phyloP scores from a whole-genome alignment of 768 basidiomycete species.

The Cubamyces sp. region DNA sequence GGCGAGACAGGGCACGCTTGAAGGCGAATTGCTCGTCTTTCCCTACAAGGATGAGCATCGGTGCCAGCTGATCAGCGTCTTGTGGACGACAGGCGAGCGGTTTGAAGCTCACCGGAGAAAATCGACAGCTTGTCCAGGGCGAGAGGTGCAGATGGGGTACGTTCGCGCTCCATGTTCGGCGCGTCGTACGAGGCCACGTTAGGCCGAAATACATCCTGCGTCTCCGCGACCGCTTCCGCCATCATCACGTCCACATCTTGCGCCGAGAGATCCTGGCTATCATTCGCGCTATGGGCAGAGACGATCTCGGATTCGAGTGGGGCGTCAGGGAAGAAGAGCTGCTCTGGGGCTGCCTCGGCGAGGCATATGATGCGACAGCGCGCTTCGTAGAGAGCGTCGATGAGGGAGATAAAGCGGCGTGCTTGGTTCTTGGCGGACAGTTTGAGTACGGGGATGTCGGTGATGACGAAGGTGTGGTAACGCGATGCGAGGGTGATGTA shows the following conservation, averaged over 20 bases:
- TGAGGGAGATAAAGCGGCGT: conserved; percentile 59
- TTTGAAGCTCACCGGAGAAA: conserved; percentile 44
- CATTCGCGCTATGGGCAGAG: conserved; percentile 1
- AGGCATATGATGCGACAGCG: conserved; percentile 43
- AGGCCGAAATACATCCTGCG: conserved; percentile 53
- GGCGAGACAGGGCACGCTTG: conserved; percentile 61
- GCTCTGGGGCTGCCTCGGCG: conserved; percentile 44
- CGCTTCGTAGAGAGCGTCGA: conserved; percentile 61
- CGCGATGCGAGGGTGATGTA: conserved; percentile 56
- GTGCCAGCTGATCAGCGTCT: background rate
- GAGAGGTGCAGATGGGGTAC: conserved; percentile 33
- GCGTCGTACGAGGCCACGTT: conserved; percentile 58
- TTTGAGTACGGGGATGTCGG: conserved; percentile 52
- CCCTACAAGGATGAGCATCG: conserved; percentile 34
- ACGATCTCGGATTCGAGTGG: conserved; percentile 9
- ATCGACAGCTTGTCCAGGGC: conserved; percentile 56
- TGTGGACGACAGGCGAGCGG: too few relatives aligned
- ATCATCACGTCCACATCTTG: conserved; percentile 40
- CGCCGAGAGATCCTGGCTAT: background rate
- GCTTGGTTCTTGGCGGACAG: conserved; percentile 61
- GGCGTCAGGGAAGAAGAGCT: conserved; percentile 62
- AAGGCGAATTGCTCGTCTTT: conserved; percentile 67
- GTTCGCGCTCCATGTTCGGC: conserved; percentile 38
- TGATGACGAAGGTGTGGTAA: conserved; percentile 53
- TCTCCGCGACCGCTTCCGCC: conserved; percentile 56